phyloP scores from a whole-genome alignment of 257 asterid species.

The Salvia hispanica region DNA sequence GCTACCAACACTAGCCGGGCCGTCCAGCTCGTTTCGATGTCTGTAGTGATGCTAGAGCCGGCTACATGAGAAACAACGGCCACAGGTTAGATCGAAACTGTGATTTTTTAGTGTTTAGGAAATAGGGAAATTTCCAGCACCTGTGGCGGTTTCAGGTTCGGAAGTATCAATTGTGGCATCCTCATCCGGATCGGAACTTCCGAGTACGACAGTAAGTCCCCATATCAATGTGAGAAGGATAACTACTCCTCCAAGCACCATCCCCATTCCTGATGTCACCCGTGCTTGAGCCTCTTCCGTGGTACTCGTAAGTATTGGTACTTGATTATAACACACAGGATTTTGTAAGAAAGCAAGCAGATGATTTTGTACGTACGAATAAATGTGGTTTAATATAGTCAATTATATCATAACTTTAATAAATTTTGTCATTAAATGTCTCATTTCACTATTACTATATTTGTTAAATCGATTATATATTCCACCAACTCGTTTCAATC shows the following conservation, averaged over 20 bases:
- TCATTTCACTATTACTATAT: too few relatives aligned
- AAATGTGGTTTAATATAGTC: too few relatives aligned
- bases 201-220: slow-evolving; percentile 58
- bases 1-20: slow-evolving; percentile 46
- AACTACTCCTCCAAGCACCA: slow-evolving; percentile 42
- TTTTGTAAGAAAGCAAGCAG: too few relatives aligned
- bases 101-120: too few relatives aligned
- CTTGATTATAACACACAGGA: too few relatives aligned
- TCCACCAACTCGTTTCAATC: too few relatives aligned
- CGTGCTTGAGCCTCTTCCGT: slow-evolving; percentile 50
- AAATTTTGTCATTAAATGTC: too few relatives aligned
- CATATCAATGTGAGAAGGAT: slow-evolving; percentile 61
- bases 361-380: too few relatives aligned
- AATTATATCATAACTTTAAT: too few relatives aligned
- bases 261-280: slow-evolving; percentile 38
- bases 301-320: slow-evolving; percentile 1
- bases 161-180: not conserved
- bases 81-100: too few relatives aligned
- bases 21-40: slow-evolving; percentile 55
- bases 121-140: not conserved
- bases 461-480: too few relatives aligned
- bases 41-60: slow-evolving; percentile 50
- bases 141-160: slow-evolving; percentile 15
- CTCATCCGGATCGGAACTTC: slow-evolving; percentile 49
- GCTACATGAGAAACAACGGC: not conserved